A percentile compares a stretch with the other conserved stretches of the same genome.
phyloP scores from a whole-genome alignment of 2,329 filamentous ascomycete genomes.

The Hypoxylon sp. region DNA sequence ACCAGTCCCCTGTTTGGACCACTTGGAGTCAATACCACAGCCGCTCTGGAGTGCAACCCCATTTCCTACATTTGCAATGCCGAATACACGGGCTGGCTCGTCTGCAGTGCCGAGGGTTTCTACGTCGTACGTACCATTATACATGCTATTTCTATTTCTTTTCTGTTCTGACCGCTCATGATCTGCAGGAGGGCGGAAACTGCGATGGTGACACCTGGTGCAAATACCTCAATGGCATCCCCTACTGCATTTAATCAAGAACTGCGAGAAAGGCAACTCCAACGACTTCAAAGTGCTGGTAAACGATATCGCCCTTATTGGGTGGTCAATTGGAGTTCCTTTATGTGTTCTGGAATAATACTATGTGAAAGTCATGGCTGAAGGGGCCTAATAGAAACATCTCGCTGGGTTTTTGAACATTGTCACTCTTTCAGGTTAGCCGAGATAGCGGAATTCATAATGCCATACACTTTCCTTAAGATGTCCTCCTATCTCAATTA shows the following conservation, averaged over 20 bases:
- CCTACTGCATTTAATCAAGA: constrained; percentile 48
- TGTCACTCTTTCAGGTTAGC: constrained; percentile 16
- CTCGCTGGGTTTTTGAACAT: neutral
- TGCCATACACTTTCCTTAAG: neutral
- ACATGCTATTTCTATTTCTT: neutral
- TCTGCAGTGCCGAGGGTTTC: constrained; percentile 50
- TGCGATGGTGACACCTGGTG: constrained; percentile 46
- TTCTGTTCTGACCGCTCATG: constrained; percentile 3
- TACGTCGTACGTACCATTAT: constrained; percentile 44
- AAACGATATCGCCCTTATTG: neutral
- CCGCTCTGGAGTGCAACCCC: constrained; percentile 42
- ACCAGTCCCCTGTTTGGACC: too few relatives aligned
- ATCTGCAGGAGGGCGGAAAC: constrained; percentile 46
- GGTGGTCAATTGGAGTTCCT: neutral
- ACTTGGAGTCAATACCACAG: neutral
- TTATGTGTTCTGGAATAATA: neutral
- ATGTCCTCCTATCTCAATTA: neutral
- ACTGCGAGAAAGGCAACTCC: neutral
- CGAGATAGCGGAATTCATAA: neutral
- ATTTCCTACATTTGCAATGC: constrained; percentile 49
- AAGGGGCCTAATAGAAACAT: constrained; percentile 8
- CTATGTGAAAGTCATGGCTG: neutral
- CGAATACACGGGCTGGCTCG: constrained; percentile 49
- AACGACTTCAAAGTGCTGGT: neutral
- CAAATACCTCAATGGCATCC: constrained; percentile 49